Conservation (phyloP, 2,329 filamentous ascomycete species). For the Metarhizium brunneum region DNA sequence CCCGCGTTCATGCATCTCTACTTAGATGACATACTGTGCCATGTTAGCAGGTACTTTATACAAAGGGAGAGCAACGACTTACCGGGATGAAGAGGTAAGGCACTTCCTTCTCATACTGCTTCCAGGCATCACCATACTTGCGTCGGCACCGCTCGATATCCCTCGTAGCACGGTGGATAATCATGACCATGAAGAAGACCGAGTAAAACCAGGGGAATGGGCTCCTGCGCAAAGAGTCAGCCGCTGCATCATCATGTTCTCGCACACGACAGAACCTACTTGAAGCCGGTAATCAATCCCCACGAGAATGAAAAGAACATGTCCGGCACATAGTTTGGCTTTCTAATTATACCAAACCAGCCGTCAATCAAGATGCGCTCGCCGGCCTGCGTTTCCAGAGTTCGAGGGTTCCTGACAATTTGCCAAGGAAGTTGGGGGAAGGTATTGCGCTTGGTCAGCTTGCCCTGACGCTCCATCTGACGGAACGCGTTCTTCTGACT, state of each 20-base stretch:
- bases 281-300: constrained; percentile 39
- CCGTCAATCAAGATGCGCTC: constrained; percentile 74
- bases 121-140: constrained; percentile 76
- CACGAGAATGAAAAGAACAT: constrained; percentile 37
- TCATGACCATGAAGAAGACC: constrained; percentile 72
- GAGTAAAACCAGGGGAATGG: constrained; percentile 89
- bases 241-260: background rate
- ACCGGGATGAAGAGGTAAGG: constrained; percentile 75
- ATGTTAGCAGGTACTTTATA: background rate
- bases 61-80: constrained; percentile 11
- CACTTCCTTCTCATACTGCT: constrained; percentile 65
- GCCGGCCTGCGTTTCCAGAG: constrained; percentile 55
- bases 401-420: constrained; percentile 67
- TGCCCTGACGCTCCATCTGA: constrained; percentile 59
- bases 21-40: background rate
- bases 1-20: no score
- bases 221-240: constrained; percentile 28
- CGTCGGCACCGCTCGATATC: constrained; percentile 67
- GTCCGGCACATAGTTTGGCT: constrained; percentile 39
- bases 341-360: constrained; percentile 70
- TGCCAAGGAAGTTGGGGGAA: constrained; percentile 90
- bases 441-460: constrained; percentile 58
- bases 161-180: constrained; percentile 63
- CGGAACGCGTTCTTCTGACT: constrained; percentile 90
- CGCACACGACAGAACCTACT: constrained; percentile 13